Conservation (phyloP, 345 rosid species). For the Arabidopsis suecica region DNA sequence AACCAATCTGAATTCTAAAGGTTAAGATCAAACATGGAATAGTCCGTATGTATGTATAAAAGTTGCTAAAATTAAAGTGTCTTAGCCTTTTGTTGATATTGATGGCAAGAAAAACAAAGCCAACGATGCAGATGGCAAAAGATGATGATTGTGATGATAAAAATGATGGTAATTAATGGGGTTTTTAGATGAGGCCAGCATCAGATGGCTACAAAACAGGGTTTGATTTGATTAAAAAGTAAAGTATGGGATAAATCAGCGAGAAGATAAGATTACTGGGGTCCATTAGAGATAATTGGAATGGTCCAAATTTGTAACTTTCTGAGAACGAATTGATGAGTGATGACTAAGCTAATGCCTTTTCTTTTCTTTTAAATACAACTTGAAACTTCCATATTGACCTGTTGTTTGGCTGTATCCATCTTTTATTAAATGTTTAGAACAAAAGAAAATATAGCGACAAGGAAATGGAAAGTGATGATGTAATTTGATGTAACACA, state of each 20-base stretch:
- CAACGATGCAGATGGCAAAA: conserved; percentile 31
- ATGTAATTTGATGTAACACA: conserved; percentile 34
- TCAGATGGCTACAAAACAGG: conserved; percentile 30
- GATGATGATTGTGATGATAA: conserved; percentile 38
- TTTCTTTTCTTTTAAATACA: conserved; percentile 25
- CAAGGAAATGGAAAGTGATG: conserved; percentile 35
- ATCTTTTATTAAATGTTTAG: background rate
- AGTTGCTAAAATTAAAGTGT: background rate
- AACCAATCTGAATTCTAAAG: background rate
- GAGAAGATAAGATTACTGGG: conserved; percentile 36
- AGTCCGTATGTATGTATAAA: background rate
- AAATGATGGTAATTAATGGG: background rate
- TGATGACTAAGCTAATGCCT: conserved; percentile 38
- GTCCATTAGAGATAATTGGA: conserved; percentile 39
- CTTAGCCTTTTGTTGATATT: conserved; percentile 19
- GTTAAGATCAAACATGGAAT: background rate
- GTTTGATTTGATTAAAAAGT: conserved; percentile 31
- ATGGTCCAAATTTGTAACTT: conserved; percentile 42
- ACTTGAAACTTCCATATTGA: conserved; percentile 43
- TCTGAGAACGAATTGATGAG: conserved; percentile 29
- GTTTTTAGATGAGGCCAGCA: conserved; percentile 14
- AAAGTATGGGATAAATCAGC: conserved; percentile 26
- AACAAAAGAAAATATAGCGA: background rate
- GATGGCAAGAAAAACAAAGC: conserved; percentile 21
- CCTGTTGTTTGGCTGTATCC: conserved; percentile 31